Evolutionary conservation across 495 filamentous ascomycete genomes (phyloP).

Genomic region (Neurospora sp.): DNA sequence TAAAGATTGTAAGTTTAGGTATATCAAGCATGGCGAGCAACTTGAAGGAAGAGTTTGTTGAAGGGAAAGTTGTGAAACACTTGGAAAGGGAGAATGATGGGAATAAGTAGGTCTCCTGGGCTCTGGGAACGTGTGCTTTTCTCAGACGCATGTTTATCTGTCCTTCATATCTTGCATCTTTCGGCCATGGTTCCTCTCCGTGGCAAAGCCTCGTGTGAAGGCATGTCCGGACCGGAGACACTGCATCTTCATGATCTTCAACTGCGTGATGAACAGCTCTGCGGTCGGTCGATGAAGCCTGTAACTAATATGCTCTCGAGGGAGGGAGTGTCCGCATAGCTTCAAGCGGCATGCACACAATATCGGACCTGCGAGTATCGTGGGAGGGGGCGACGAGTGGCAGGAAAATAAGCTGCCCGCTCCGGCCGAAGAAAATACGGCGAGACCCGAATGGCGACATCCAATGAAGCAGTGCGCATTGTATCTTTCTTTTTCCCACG

Average conservation of each 20-base stretch:
- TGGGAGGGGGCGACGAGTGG: not conserved
- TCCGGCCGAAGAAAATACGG: not conserved
- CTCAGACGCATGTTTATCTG: not conserved
- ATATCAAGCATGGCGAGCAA: too few species aligned
- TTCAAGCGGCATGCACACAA: not conserved
- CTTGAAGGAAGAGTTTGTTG: not conserved
- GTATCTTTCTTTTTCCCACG: not conserved
- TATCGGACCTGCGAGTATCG: not conserved
- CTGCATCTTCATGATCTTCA: not conserved
- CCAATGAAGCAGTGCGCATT: not conserved
- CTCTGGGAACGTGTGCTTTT: too few species aligned
- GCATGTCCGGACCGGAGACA: not conserved
- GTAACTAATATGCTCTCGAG: not conserved
- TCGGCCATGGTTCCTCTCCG: not conserved
- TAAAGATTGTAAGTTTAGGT: too few species aligned
- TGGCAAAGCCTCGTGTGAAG: not conserved
- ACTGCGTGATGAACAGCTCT: not conserved
- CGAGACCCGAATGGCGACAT: not conserved
- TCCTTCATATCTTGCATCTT: not conserved
- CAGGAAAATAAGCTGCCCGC: not conserved
- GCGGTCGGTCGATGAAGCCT: not conserved
- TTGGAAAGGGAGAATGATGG: not conserved
- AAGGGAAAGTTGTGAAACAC: not conserved
- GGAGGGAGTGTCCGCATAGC: not conserved
- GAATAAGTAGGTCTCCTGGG: not conserved